Percentiles rank a stretch among this genome's conserved stretches.
Conservation (phyloP, 1,284 basidiomycete genomes). For the Fomitopsis betulina region DNA sequence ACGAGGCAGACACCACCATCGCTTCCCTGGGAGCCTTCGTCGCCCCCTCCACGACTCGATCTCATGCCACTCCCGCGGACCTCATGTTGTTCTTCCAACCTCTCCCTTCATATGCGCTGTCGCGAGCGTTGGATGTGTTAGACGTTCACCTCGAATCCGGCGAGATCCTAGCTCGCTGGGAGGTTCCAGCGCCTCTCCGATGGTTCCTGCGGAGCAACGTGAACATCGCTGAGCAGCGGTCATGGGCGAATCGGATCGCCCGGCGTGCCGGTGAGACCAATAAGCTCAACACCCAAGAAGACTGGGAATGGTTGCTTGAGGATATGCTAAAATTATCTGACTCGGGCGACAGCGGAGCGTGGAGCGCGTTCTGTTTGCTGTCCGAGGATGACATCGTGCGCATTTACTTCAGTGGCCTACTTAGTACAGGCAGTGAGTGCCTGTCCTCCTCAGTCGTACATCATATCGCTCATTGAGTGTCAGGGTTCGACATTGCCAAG, state of each 20-base stretch:
- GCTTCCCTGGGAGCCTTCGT: constrained; percentile 77
- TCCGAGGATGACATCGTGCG: constrained; percentile 64
- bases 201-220: constrained; percentile 82
- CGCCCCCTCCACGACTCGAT: constrained; percentile 61
- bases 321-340: constrained; percentile 85
- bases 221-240: constrained; percentile 68
- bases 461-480: constrained; percentile 9
- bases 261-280: constrained; percentile 61
- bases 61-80: constrained; percentile 60
- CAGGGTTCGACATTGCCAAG: constrained; percentile 80
- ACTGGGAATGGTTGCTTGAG: constrained; percentile 83
- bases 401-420: constrained; percentile 80
- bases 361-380: constrained; percentile 79
- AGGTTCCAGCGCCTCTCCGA: constrained; percentile 70
- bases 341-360: constrained; percentile 53
- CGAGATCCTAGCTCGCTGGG: constrained; percentile 86
- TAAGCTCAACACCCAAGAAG: constrained; percentile 56
- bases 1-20: constrained; percentile 76
- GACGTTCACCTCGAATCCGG: constrained; percentile 93
- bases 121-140: constrained; percentile 80
- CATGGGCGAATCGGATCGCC: constrained; percentile 84
- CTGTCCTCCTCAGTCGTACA: not conserved
- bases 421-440: constrained; percentile 82
- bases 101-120: constrained; percentile 68
- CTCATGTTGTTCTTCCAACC: constrained; percentile 81